These are phyloP conservation scores for Gynandropsis gynandra DNA, from an alignment of 345 rosid species.

Conservation along the genomic window DNA sequence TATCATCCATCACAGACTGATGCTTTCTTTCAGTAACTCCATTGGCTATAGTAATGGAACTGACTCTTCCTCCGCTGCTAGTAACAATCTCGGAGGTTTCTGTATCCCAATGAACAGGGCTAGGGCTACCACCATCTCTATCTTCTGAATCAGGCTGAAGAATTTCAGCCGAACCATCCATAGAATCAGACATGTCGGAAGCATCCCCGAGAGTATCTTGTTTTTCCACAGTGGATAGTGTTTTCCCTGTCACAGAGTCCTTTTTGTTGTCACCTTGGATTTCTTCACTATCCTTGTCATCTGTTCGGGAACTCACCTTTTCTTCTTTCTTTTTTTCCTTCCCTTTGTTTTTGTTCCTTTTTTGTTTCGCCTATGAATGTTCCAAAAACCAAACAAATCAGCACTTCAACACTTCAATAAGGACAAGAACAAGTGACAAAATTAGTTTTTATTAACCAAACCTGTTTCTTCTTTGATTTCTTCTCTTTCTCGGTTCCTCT, in stretches of 20 bases:
- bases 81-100: slow-evolving; percentile 70
- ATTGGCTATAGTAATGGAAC: slow-evolving; percentile 50
- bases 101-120: slow-evolving; percentile 76
- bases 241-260: slow-evolving; percentile 36
- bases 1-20: slow-evolving; percentile 67
- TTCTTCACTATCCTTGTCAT: slow-evolving; percentile 42
- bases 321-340: slow-evolving; percentile 79
- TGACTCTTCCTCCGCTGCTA: slow-evolving; percentile 41
- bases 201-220: slow-evolving; percentile 56
- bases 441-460: slow-evolving; percentile 14
- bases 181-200: slow-evolving; percentile 78
- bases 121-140: slow-evolving; percentile 63
- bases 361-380: slow-evolving; percentile 64
- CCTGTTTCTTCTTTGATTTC: slow-evolving; percentile 94
- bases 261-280: slow-evolving; percentile 38
- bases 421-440: slow-evolving; percentile 4
- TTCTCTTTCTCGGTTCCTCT: slow-evolving; percentile 80
- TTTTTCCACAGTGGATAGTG: slow-evolving; percentile 47
- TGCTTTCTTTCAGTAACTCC: slow-evolving; percentile 55
- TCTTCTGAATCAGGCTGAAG: slow-evolving; percentile 79
- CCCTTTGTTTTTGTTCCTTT: slow-evolving; percentile 71
- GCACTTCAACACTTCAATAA: slow-evolving; percentile 12
- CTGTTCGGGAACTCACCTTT: slow-evolving; percentile 27
- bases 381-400: slow-evolving; percentile 17
- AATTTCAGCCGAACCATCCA: slow-evolving; percentile 55